phyloP scores from a whole-genome alignment of 2,329 filamentous ascomycete genomes.

The Monilinia fructicola region DNA sequence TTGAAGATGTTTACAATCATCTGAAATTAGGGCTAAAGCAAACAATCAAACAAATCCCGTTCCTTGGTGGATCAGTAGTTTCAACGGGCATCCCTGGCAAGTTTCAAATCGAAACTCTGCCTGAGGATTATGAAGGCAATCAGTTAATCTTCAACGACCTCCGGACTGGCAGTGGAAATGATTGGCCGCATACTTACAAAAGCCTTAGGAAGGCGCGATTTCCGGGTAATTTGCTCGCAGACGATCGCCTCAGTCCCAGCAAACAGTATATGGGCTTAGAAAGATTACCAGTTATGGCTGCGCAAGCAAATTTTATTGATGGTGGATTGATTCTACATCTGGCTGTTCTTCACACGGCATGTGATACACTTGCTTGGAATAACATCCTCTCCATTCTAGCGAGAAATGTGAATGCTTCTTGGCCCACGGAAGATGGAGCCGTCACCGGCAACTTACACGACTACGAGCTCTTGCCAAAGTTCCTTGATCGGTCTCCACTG shows the following conservation, averaged over 20 bases:
- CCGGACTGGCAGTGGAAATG: conserved; percentile 2
- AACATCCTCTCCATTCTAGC: neutral
- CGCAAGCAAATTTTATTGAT: conserved; percentile 17
- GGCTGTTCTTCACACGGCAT: conserved; percentile 17
- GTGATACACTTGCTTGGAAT: conserved; percentile 16
- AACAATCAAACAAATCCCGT: conserved; percentile 14
- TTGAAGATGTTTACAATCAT: conserved; percentile 14
- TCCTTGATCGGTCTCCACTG: conserved; percentile 14
- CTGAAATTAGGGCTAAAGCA: conserved; percentile 7
- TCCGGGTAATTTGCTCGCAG: neutral
- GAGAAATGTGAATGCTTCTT: conserved; percentile 14
- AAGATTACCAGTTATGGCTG: conserved; percentile 11
- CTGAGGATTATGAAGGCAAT: conserved; percentile 10
- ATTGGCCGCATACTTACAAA: conserved; percentile 17
- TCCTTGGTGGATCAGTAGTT: conserved; percentile 8
- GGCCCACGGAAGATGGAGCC: conserved; percentile 4
- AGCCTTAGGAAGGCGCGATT: conserved; percentile 8
- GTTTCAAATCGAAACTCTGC: conserved; percentile 8
- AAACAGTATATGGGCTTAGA: neutral
- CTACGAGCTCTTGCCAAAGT: neutral
- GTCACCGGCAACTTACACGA: neutral
- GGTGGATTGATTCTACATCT: conserved; percentile 21
- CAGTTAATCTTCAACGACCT: conserved; percentile 12
- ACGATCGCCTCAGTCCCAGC: neutral
- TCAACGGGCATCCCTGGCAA: neutral